phyloP scores from a whole-genome alignment of 2,329 filamentous ascomycete genomes.

The Apiospora kogelbergensis region DNA sequence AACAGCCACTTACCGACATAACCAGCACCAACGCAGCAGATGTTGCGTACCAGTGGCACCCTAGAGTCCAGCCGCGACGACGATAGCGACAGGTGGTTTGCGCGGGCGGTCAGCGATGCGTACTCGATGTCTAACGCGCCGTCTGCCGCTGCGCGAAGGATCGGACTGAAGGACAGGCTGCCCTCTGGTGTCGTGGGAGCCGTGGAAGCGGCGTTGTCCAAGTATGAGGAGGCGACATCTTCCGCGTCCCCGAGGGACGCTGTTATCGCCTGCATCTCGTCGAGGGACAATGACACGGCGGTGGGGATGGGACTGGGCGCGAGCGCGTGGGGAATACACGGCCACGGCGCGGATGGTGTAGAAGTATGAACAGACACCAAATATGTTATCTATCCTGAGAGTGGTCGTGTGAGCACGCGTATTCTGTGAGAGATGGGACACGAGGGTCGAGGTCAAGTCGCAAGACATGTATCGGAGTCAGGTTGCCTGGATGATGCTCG shows the following conservation, averaged over 20 bases:
- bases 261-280: constrained; percentile 21
- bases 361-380: not conserved
- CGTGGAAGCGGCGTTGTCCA: constrained; percentile 35
- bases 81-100: constrained; percentile 16
- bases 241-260: constrained; percentile 28
- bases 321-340: not conserved
- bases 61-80: constrained; percentile 16
- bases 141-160: constrained; percentile 31
- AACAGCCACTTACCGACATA: constrained; percentile 49
- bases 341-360: not conserved
- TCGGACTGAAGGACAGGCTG: constrained; percentile 41
- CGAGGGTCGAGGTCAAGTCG: not conserved
- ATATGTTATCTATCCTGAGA: too few species aligned
- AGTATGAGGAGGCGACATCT: constrained; percentile 24
- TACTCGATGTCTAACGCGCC: constrained; percentile 18
- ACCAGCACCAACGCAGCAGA: constrained; percentile 31
- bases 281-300: not conserved
- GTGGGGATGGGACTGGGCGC: too few species aligned
- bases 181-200: constrained; percentile 46
- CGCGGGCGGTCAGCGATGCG: constrained; percentile 14
- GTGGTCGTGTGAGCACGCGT: not conserved
- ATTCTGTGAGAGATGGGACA: not conserved
- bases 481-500: not conserved
- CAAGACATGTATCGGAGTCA: not conserved
- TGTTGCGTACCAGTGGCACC: constrained; percentile 35